Conservation (phyloP, 108 stramenopile genomes). For the Pelagomonas calceolata region DNA sequence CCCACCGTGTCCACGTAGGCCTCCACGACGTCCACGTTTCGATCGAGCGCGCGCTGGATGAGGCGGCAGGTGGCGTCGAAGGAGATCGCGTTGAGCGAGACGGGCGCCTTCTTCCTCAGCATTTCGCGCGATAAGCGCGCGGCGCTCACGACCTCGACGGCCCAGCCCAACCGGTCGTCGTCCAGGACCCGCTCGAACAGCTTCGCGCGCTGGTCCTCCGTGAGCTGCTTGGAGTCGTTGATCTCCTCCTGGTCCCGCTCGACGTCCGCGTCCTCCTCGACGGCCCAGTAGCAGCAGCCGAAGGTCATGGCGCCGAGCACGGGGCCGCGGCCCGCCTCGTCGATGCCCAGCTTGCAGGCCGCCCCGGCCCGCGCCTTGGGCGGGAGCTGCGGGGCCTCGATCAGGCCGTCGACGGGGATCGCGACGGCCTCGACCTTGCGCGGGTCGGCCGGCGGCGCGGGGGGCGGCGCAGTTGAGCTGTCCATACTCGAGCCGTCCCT, state of each 20-base stretch:
- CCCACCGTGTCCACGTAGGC: conserved; percentile 76
- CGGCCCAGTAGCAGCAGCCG: conserved; percentile 60
- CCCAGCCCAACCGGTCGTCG: not conserved
- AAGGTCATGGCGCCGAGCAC: conserved; percentile 82
- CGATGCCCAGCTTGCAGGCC: conserved; percentile 45
- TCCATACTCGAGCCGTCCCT: too few species aligned
- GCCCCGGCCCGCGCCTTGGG: not conserved
- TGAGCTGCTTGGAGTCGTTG: conserved; percentile 68
- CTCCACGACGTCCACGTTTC: conserved; percentile 46
- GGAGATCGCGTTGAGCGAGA: conserved; percentile 72
- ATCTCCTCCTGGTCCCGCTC: conserved; percentile 27
- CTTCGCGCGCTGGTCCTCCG: conserved; percentile 20
- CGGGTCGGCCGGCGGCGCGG: too few species aligned
- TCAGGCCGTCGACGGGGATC: too few species aligned
- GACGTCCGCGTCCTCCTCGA: conserved; percentile 27
- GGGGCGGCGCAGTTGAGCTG: too few species aligned
- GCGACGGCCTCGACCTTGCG: too few species aligned
- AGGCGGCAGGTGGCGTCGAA: conserved; percentile 66
- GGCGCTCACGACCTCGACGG: conserved; percentile 42
- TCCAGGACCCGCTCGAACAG: not conserved
- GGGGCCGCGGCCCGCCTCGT: conserved; percentile 67
- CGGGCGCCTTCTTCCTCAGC: conserved; percentile 49
- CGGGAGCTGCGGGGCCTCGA: too few species aligned
- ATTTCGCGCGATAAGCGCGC: conserved; percentile 68
- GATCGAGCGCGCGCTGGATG: conserved; percentile 54